Evolutionary conservation across 495 filamentous ascomycete genomes (phyloP).

Genomic region (Hypoxylon fuscum): DNA sequence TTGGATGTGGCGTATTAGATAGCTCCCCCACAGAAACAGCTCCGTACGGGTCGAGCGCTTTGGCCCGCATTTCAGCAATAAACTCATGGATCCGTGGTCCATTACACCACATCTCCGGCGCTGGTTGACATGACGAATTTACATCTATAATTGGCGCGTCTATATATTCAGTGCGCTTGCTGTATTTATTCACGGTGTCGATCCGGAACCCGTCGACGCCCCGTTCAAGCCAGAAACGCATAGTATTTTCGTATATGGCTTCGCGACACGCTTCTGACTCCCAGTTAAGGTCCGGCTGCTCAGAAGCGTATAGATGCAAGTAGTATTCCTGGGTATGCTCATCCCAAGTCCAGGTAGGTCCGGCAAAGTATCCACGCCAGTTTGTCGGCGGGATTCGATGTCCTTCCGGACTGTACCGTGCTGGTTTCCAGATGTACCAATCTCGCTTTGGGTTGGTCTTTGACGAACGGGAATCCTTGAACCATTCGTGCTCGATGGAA

Average conservation of each 20-base stretch:
- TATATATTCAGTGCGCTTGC: slow-evolving; percentile 67
- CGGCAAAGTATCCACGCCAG: slow-evolving; percentile 66
- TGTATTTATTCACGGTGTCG: slow-evolving; percentile 71
- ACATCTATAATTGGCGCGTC: slow-evolving; percentile 67
- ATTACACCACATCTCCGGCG: slow-evolving; percentile 65
- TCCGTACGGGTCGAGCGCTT: slow-evolving; percentile 74
- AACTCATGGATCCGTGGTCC: slow-evolving; percentile 74
- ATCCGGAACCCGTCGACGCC: slow-evolving; percentile 76
- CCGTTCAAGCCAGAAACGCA: slow-evolving; percentile 77
- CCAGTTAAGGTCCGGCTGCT: slow-evolving; percentile 82
- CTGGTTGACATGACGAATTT: slow-evolving; percentile 52
- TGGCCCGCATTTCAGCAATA: slow-evolving; percentile 63
- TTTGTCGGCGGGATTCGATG: slow-evolving; percentile 74
- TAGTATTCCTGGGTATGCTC: slow-evolving; percentile 73
- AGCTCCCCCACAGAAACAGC: slow-evolving; percentile 77
- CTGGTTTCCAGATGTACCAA: slow-evolving; percentile 78
- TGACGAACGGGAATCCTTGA: slow-evolving; percentile 70
- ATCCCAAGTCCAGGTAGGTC: slow-evolving; percentile 73
- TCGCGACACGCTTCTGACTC: slow-evolving; percentile 67
- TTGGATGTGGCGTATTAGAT: slow-evolving; percentile 65
- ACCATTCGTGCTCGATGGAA: slow-evolving; percentile 81
- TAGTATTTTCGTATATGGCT: slow-evolving; percentile 69
- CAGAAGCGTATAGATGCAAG: slow-evolving; percentile 70
- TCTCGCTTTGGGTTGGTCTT: slow-evolving; percentile 69
- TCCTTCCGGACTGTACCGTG: slow-evolving; percentile 65